These are phyloP conservation scores for Aspergillus nanangensis DNA, from an alignment of 495 filamentous ascomycete genomes.

Conservation along the genomic window DNA sequence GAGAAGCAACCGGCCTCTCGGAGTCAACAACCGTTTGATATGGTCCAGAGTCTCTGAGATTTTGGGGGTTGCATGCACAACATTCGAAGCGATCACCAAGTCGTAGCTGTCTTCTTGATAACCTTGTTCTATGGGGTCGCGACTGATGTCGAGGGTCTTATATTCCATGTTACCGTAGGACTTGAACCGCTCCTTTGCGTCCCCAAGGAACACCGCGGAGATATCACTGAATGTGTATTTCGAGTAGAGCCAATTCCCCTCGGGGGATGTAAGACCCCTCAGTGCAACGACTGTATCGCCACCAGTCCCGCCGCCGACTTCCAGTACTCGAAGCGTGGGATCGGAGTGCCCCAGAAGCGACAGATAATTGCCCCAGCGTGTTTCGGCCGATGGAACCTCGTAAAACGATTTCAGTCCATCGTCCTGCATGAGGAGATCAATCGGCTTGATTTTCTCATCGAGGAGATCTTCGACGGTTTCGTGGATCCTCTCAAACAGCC, in stretches of 20 bases:
- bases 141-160: conserved; percentile 41
- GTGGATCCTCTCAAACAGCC: background rate
- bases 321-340: conserved; percentile 36
- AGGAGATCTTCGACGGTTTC: conserved; percentile 1
- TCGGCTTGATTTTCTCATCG: conserved; percentile 13
- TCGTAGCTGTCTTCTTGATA: conserved; percentile 44
- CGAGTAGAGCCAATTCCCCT: conserved; percentile 6
- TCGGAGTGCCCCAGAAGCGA: conserved; percentile 27
- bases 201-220: conserved; percentile 45
- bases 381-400: background rate
- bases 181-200: conserved; percentile 40
- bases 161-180: conserved; percentile 37
- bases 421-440: conserved; percentile 24
- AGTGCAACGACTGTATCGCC: conserved; percentile 21
- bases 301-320: conserved; percentile 46
- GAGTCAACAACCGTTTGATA: conserved; percentile 23
- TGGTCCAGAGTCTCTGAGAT: conserved; percentile 37
- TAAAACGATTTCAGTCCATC: conserved; percentile 22
- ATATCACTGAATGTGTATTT: conserved; percentile 38
- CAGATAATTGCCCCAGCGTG: conserved; percentile 13
- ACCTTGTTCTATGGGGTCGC: conserved; percentile 44
- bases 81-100: conserved; percentile 47
- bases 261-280: conserved; percentile 17
- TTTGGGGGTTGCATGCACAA: conserved; percentile 45
- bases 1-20: conserved; percentile 23